phyloP scores from a whole-genome alignment of 2,329 filamentous ascomycete species.

The Phaeosphaeria sp. region DNA sequence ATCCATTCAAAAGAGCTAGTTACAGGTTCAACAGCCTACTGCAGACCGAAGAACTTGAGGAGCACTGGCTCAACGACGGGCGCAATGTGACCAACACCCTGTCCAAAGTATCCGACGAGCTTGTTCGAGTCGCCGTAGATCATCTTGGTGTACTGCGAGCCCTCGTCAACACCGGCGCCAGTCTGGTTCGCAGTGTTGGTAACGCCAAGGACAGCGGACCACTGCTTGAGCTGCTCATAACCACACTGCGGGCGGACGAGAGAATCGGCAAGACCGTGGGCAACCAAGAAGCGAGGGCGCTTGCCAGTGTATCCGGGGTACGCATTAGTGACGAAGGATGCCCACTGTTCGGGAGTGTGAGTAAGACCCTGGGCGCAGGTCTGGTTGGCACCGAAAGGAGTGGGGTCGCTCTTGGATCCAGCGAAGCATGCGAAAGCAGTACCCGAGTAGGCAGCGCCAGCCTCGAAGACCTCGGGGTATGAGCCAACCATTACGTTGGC shows the following conservation, averaged over 20 bases:
- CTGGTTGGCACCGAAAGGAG: conserved; percentile 38
- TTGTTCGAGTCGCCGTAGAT: conserved; percentile 23
- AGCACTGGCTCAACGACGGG: conserved; percentile 14
- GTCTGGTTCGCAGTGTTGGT: conserved; percentile 13
- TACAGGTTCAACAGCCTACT: neutral
- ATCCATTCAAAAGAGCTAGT: neutral
- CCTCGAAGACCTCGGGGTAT: conserved; percentile 38
- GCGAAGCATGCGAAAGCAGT: conserved; percentile 38
- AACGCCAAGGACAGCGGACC: conserved; percentile 19
- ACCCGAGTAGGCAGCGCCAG: conserved; percentile 36
- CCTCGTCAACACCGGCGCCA: conserved; percentile 13
- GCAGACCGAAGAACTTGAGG: conserved; percentile 24
- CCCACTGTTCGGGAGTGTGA: conserved; percentile 19
- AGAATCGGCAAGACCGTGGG: conserved; percentile 42
- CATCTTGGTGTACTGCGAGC: conserved; percentile 21
- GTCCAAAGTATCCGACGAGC: conserved; percentile 25
- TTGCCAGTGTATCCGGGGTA: conserved; percentile 46
- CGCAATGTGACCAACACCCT: conserved; percentile 25
- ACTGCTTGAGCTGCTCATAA: conserved; percentile 26
- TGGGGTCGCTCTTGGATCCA: conserved; percentile 49
- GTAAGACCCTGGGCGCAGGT: conserved; percentile 64
- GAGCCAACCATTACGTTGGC: conserved; percentile 38
- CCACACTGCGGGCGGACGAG: conserved; percentile 32
- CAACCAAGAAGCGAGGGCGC: conserved; percentile 43
- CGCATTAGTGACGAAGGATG: conserved; percentile 11